Evolutionary conservation across 192 early-diverging fungal species (phyloP), one percentile per base, ranked within the genome.

Genomic region (Entomortierella parvispora): DNA sequence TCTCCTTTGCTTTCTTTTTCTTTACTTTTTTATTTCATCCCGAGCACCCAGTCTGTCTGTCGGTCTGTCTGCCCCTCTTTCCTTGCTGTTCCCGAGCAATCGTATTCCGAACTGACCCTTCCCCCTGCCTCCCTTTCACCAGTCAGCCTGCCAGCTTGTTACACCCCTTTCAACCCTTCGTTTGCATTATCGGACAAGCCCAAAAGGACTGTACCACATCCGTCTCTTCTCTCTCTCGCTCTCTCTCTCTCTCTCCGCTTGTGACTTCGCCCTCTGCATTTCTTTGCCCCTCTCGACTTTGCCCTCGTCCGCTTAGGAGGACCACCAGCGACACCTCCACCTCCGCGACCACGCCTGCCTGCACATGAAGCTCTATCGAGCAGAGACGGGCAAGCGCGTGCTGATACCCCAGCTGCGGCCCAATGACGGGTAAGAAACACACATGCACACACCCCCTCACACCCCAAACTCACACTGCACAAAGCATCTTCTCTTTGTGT

Each of bases 341-440:
- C 34, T 42, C 20, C 32, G n/a, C n/a, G n/a, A 76, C 54, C 48
- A 33, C 59, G 65, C 74, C 68, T 77, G 74, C 65, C 74, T 71
- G 64, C 59, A 56, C 52, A 85, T 85, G 84, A 85, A 77, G 75
- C 58, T 85, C 64, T 85, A 85, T 54, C 78, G 86, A 68, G 86
- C 86, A 55, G 86, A 87, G 71, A 85, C 86, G 32, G 86, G 86
- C 57, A 75, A 81, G 64, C 78, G 68, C 52, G 63, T 87, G 74
- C 65, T 62, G 59, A 77, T 77, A 77, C 65, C 65, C 43, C 74
- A 68, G 53, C 74, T 77, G 60, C 74, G 74, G 54, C 74, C 74
- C 26, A 77, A 77, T 64, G 74, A 77, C 46, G 74, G 74, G 74
- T 77, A 77, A 62, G 58, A 37, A n/a, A n/a, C n/a, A n/a, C n/a